Base-by-base conservation (phyloP, 768 basidiomycete species). In the Collybia mongolica region DNA sequence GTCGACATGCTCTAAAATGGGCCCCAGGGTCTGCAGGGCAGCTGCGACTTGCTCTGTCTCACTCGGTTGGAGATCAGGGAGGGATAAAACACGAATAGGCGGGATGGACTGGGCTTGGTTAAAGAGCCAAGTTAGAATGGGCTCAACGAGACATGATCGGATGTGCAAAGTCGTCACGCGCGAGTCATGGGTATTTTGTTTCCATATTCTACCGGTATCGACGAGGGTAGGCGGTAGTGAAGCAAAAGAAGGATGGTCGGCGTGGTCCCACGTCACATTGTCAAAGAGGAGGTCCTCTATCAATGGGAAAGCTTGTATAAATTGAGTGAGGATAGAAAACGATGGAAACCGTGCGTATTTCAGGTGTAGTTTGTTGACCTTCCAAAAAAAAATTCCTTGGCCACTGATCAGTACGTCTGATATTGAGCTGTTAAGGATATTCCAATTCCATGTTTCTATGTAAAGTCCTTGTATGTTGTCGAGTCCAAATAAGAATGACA, bases 241-340 rank as follows among this genome's bases (percentile, higher is more conserved):
- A 64, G 39, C 61, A 65, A 44, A 69, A 56, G 17, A 69, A 66
- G 49, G 22, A 7, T 49, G 57, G 59, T 60, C 72, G 63, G 38
- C 65, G 65, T 57, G 65, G 39, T 73, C 67, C 66, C 76, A 77
- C 11, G 72, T 75, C 45, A 79, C 75, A 28, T 75, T 76, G 38
- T 82, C 80, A 39, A 71, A 55, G n/a, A 52, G 52, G 24, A 71
- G 56, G 39, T 77, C 74, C 46, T 68, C 72, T 3, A 83, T 71
- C 19, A 81, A 67, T 29, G 69, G 62, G 29, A 91, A 71, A 80
- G 74, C 18, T 76, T 73, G 50, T 67, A 76, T 20, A 62, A 69
- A 24, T 75, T 82, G 23, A 77, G 76, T 9, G 65, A 64, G 61
- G 80, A 87, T 1, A 79, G 82, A 61, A 37, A 69, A 67, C 12